Evolutionary conservation across 306 rosid genomes (phyloP).

Genomic region (Crotalaria pallida): DNA sequence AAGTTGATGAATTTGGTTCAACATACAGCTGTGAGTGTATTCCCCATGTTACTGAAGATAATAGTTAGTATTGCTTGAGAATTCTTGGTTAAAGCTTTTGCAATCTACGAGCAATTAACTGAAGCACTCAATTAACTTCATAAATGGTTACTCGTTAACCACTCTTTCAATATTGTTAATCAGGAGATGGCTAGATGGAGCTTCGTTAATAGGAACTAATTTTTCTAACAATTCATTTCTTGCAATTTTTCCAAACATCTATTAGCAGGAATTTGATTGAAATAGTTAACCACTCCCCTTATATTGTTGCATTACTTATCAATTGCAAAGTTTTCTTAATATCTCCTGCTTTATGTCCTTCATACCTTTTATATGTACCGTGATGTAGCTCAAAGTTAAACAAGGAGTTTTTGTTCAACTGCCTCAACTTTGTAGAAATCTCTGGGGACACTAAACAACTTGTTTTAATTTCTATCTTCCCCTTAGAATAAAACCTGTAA

Average conservation of each 20-base stretch:
- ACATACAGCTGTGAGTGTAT: slow-evolving; percentile 63
- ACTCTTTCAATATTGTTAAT: not conserved
- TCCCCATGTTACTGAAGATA: slow-evolving; percentile 2
- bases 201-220: not conserved
- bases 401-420: not conserved
- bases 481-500: not conserved
- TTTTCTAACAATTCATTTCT: not conserved
- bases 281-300: not conserved
- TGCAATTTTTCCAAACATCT: not conserved
- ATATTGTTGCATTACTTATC: not conserved
- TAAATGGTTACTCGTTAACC: not conserved
- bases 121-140: not conserved
- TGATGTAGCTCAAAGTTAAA: slow-evolving; percentile 5
- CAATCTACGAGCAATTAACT: not conserved
- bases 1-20: slow-evolving; percentile 63
- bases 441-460: not conserved
- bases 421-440: not conserved
- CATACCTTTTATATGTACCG: not conserved
- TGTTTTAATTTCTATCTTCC: not conserved
- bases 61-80: not conserved
- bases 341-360: not conserved
- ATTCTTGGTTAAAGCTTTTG: not conserved
- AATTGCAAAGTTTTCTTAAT: not conserved
- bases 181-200: not conserved
- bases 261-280: not conserved